Percentiles rank a stretch among this genome's conserved stretches.
phyloP scores from a whole-genome alignment of 1,284 basidiomycete species.

The Apiotrichum montevideense region DNA sequence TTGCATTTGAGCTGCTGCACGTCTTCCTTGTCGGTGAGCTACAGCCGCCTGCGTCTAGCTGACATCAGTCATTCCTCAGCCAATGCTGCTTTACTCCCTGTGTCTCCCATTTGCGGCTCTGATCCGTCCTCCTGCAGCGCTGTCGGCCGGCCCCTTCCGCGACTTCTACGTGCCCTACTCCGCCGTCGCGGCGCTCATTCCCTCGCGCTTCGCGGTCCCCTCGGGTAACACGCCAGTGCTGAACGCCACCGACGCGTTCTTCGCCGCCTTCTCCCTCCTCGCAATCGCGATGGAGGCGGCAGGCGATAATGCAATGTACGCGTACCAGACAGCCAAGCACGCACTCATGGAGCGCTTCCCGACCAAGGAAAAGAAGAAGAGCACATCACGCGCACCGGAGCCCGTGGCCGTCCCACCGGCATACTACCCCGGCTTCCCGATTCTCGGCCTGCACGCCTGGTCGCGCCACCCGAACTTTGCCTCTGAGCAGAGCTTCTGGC shows the following conservation, averaged over 20 bases:
- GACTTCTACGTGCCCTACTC: conserved; percentile 12
- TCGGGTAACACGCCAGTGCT: conserved; percentile 30
- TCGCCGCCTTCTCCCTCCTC: conserved; percentile 56
- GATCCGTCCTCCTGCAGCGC: background rate
- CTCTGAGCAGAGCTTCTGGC: conserved; percentile 85
- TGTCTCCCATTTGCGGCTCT: conserved; percentile 42
- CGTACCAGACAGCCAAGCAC: conserved; percentile 72
- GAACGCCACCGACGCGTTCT: conserved; percentile 59
- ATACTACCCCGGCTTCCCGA: conserved; percentile 71
- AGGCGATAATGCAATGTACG: conserved; percentile 85
- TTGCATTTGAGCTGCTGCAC: conserved; percentile 69
- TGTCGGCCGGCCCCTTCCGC: conserved; percentile 8
- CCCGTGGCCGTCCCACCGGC: conserved; percentile 49
- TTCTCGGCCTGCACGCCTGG: conserved; percentile 76
- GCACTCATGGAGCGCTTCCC: conserved; percentile 23
- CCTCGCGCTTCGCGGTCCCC: conserved; percentile 9
- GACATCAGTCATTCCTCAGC: conserved; percentile 29
- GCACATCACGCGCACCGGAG: conserved; percentile 8
- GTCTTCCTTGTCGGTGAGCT: conserved; percentile 67
- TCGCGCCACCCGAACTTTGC: conserved; percentile 86
- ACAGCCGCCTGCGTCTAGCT: too few species aligned
- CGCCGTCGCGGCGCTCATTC: conserved; percentile 14
- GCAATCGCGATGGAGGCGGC: conserved; percentile 65
- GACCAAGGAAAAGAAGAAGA: background rate
- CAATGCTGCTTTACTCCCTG: conserved; percentile 63